Evolutionary conservation across 176 grass and related monocot genomes (phyloP).

Genomic region (Coix lacrymajobi): DNA sequence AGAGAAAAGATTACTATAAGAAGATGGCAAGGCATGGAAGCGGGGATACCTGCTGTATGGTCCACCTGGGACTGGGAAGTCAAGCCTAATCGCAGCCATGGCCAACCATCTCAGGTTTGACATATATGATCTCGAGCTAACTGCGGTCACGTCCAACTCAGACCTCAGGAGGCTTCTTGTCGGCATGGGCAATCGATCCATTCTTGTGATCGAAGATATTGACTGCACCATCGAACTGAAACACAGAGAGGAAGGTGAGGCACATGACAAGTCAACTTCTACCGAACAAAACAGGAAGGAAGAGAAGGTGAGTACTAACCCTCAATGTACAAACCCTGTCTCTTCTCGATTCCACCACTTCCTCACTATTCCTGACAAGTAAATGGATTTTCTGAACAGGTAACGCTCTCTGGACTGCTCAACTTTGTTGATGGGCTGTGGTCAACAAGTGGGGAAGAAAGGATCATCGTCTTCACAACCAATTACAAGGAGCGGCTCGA

Average conservation of each 20-base stretch:
- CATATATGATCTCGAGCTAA: constrained; percentile 80
- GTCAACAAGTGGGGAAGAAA: constrained; percentile 74
- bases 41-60: constrained; percentile 76
- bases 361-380: neutral
- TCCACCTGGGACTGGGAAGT: constrained; percentile 87
- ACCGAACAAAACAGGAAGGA: constrained; percentile 29
- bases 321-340: too few relatives aligned
- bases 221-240: constrained; percentile 62
- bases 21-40: constrained; percentile 94
- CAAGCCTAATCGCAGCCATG: constrained; percentile 85
- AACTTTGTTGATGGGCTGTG: constrained; percentile 88
- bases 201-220: constrained; percentile 87
- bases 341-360: neutral
- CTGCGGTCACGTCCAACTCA: constrained; percentile 41
- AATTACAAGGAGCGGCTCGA: constrained; percentile 87
- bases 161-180: constrained; percentile 59
- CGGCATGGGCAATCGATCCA: constrained; percentile 49
- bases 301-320: constrained; percentile 30
- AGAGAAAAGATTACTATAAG: constrained; percentile 83
- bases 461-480: constrained; percentile 86
- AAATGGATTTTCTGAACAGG: constrained; percentile 16
- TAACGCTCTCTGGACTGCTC: too few relatives aligned
- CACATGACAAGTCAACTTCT: constrained; percentile 15
- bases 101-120: constrained; percentile 75
- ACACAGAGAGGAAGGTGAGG: constrained; percentile 37